Percentiles rank a stretch among this genome's conserved stretches.
Evolutionary conservation across 2,329 filamentous ascomycete genomes (phyloP).

Genomic region (Talaromyces sp.): DNA sequence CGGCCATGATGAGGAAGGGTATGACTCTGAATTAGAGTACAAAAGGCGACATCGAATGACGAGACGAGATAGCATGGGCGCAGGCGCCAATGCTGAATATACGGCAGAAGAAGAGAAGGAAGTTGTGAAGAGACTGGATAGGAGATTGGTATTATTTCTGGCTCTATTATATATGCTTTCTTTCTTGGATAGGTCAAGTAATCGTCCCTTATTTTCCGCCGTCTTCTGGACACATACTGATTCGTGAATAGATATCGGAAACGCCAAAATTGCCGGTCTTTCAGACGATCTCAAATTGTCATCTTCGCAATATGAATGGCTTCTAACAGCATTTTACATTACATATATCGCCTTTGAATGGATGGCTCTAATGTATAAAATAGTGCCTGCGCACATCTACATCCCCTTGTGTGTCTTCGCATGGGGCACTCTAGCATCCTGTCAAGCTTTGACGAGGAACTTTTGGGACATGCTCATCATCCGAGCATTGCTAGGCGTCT

Average conservation of each 20-base stretch:
- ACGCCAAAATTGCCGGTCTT: constrained; percentile 58
- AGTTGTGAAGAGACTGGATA: constrained; percentile 71
- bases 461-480: constrained; percentile 52
- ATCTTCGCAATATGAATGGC: constrained; percentile 56
- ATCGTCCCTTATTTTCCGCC: constrained; percentile 22
- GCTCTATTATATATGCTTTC: constrained; percentile 77
- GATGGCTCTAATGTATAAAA: constrained; percentile 60
- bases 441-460: constrained; percentile 63
- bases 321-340: constrained; percentile 59
- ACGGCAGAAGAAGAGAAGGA: constrained; percentile 63
- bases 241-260: constrained; percentile 49
- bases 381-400: constrained; percentile 58
- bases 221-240: background rate
- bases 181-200: constrained; percentile 82
- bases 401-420: constrained; percentile 59
- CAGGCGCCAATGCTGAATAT: constrained; percentile 20
- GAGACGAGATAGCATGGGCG: background rate
- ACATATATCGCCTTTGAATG: constrained; percentile 62
- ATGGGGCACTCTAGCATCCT: constrained; percentile 74
- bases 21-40: constrained; percentile 25
- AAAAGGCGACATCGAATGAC: constrained; percentile 25
- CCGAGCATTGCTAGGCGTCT: constrained; percentile 47
- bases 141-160: constrained; percentile 71
- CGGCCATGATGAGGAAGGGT: constrained; percentile 21
- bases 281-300: constrained; percentile 51